Percentiles rank a stretch among this genome's conserved stretches.
Evolutionary conservation across 1,139 yeast species (phyloP).

Genomic region (Kodamaea sp.): DNA sequence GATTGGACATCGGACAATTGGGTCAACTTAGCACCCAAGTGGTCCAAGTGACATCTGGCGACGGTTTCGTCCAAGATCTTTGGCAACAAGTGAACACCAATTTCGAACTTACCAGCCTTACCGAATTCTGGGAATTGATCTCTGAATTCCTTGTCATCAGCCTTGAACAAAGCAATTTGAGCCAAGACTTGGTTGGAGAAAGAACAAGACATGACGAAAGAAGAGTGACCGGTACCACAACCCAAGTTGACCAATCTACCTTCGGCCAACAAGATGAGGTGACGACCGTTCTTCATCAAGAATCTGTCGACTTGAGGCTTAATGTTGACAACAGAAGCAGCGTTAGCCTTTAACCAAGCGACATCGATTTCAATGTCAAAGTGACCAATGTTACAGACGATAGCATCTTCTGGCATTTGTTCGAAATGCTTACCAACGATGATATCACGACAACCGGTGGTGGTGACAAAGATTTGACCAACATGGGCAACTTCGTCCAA

Average conservation of each 20-base stretch:
- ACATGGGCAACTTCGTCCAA: slow-evolving; percentile 90
- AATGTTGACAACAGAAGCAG: slow-evolving; percentile 88
- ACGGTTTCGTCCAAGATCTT: slow-evolving; percentile 98
- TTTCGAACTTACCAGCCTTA: slow-evolving; percentile 84
- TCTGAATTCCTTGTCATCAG: slow-evolving; percentile 80
- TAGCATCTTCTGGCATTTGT: slow-evolving; percentile 98
- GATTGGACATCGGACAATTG: slow-evolving; percentile 78
- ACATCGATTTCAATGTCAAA: slow-evolving; percentile 99
- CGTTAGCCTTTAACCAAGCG: slow-evolving; percentile 94
- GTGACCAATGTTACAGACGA: slow-evolving; percentile 99
- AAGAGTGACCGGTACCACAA: slow-evolving; percentile 99
- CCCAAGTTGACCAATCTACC: slow-evolving; percentile 99
- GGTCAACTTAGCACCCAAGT: slow-evolving; percentile 89
- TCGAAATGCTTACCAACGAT: slow-evolving; percentile 86
- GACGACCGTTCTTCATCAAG: slow-evolving; percentile 87
- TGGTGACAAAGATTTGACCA: slow-evolving; percentile 98
- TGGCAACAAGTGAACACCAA: slow-evolving; percentile 97
- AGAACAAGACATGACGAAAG: slow-evolving; percentile 99
- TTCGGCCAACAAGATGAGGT: slow-evolving; percentile 94
- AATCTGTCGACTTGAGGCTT: slow-evolving; percentile 99
- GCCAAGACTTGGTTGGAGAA: slow-evolving; percentile 99
- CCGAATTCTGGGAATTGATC: slow-evolving; percentile 81
- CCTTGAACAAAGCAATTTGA: slow-evolving; percentile 96
- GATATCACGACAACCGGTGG: slow-evolving; percentile 99
- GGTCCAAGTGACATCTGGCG: slow-evolving; percentile 94